phyloP scores from a whole-genome alignment of 1,139 yeast genomes.

The Pichia sp. region DNA sequence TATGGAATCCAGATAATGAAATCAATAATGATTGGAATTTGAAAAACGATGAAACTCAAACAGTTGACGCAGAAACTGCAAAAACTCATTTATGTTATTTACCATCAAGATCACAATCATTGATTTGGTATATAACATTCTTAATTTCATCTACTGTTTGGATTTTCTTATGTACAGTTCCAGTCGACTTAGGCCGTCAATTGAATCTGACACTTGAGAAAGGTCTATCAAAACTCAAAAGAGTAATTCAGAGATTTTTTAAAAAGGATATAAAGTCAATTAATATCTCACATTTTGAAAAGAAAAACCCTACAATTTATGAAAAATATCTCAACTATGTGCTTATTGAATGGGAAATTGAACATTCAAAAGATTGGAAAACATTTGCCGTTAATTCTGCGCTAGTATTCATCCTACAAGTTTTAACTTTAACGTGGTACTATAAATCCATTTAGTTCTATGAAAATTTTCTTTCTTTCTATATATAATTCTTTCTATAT shows the following conservation, averaged over 20 bases:
- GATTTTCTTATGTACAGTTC: constrained; percentile 16
- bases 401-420: background rate
- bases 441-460: constrained; percentile 4
- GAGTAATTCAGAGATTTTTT: background rate
- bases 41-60: constrained; percentile 15
- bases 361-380: constrained; percentile 1
- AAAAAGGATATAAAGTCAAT: constrained; percentile 5
- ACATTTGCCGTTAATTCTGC: constrained; percentile 7
- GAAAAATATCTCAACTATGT: background rate
- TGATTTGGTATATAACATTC: constrained; percentile 34
- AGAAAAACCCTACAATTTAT: background rate
- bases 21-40: constrained; percentile 14
- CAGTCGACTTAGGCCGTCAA: constrained; percentile 6
- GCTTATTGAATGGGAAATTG: constrained; percentile 15
- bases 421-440: constrained; percentile 8
- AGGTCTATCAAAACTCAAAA: background rate
- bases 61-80: constrained; percentile 29
- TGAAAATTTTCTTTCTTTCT: background rate
- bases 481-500: background rate
- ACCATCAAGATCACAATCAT: constrained; percentile 60
- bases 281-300: constrained; percentile 7
- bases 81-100: constrained; percentile 59
- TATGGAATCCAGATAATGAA: constrained; percentile 43
- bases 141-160: constrained; percentile 17
- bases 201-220: constrained; percentile 1